Percentiles rank a stretch among this genome's conserved stretches.
Evolutionary conservation across 2,329 filamentous ascomycete species (phyloP).

Genomic region (Mycosphaerella arachidis): DNA sequence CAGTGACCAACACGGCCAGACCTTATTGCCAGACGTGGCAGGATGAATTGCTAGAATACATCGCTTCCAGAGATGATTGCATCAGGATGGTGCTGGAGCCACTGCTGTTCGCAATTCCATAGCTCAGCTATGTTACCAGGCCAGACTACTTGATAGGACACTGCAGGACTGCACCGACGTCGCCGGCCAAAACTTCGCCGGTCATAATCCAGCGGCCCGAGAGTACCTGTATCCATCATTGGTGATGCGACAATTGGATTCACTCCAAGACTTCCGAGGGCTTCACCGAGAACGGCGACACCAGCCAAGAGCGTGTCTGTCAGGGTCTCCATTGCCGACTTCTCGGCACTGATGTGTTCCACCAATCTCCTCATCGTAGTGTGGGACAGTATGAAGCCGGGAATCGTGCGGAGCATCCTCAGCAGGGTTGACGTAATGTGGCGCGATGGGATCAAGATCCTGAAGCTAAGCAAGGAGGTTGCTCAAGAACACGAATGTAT

Average conservation of each 20-base stretch:
- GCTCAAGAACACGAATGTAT: constrained; percentile 44
- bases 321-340: constrained; percentile 27
- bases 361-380: constrained; percentile 32
- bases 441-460: constrained; percentile 39
- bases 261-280: constrained; percentile 19
- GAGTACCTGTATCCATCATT: constrained; percentile 30
- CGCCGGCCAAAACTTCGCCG: constrained; percentile 25
- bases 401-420: constrained; percentile 39
- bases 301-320: constrained; percentile 24
- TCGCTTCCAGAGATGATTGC: constrained; percentile 22
- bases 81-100: constrained; percentile 13
- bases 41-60: constrained; percentile 23
- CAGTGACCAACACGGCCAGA: constrained; percentile 23
- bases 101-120: constrained; percentile 29
- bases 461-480: constrained; percentile 43
- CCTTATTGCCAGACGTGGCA: constrained; percentile 21
- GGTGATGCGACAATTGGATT: constrained; percentile 23
- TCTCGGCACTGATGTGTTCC: constrained; percentile 39
- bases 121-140: constrained; percentile 20
- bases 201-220: constrained; percentile 36
- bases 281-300: constrained; percentile 25
- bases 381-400: constrained; percentile 42
- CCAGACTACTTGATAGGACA: constrained; percentile 26
- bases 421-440: constrained; percentile 46
- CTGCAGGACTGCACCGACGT: constrained; percentile 28